These are phyloP conservation scores for Plasmodium ovale DNA, from an alignment of 169 alveolate species.

Conservation along the genomic window DNA sequence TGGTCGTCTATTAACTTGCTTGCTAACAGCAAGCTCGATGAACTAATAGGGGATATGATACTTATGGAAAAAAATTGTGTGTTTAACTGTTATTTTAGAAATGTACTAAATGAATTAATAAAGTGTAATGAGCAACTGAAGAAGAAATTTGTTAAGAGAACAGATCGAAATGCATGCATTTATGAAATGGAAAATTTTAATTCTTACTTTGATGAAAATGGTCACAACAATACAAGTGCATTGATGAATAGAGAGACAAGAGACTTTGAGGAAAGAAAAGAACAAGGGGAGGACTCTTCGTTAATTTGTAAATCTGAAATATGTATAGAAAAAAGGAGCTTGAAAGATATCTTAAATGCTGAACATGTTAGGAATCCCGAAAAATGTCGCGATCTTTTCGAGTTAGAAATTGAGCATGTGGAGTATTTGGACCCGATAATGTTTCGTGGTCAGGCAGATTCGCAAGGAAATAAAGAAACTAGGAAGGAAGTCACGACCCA, in stretches of 20 bases:
- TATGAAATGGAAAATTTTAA: constrained; percentile 29
- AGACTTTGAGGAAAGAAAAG: neutral
- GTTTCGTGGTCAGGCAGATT: neutral
- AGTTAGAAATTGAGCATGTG: constrained; percentile 54
- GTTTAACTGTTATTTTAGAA: constrained; percentile 22
- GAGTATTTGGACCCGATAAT: constrained; percentile 24
- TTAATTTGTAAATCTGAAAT: constrained; percentile 42
- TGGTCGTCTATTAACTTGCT: constrained; percentile 41
- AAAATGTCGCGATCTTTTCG: constrained; percentile 23
- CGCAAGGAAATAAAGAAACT: neutral
- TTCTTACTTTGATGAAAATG: neutral
- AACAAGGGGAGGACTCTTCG: neutral
- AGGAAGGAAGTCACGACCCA: neutral
- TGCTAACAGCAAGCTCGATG: constrained; percentile 39
- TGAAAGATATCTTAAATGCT: constrained; percentile 56
- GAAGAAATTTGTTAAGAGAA: constrained; percentile 23
- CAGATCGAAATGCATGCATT: neutral
- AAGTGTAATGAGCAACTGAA: constrained; percentile 39
- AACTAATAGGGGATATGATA: constrained; percentile 65
- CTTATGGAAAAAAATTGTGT: constrained; percentile 28
- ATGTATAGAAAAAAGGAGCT: constrained; percentile 18
- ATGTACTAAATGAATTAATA: constrained; percentile 29
- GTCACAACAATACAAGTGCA: neutral
- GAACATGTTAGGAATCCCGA: constrained; percentile 29
- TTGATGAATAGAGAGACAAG: neutral